Percentiles rank a stretch among this genome's conserved stretches.
Evolutionary conservation across 2,329 filamentous ascomycete genomes (phyloP).

Genomic region (Botryotinia narcissicola): DNA sequence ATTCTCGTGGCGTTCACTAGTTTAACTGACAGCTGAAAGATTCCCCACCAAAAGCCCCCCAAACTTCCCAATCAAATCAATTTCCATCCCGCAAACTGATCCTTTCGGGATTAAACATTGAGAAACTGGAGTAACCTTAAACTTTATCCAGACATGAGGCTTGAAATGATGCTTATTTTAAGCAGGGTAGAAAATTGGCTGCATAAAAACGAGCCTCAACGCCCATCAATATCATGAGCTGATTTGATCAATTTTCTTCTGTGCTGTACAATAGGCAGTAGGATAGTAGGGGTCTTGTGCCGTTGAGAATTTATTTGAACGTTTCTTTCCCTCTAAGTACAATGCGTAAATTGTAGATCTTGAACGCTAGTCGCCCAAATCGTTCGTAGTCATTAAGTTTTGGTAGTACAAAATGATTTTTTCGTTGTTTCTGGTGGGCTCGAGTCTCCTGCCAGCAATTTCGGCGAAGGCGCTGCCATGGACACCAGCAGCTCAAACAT

Average conservation of each 20-base stretch:
- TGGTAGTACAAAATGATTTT: background rate
- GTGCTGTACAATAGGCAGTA: background rate
- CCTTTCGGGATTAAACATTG: background rate
- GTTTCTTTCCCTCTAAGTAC: background rate
- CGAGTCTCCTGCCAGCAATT: background rate
- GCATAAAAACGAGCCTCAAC: background rate
- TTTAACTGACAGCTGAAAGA: constrained; percentile 5
- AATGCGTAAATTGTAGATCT: background rate
- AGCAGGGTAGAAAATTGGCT: background rate
- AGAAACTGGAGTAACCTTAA: background rate
- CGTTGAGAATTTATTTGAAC: background rate
- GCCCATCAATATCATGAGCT: background rate
- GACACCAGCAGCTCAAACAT: background rate
- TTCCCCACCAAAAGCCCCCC: background rate
- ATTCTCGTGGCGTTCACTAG: constrained; percentile 2
- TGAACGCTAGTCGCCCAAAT: background rate
- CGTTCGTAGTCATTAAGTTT: background rate
- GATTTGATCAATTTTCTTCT: background rate
- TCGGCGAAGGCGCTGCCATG: background rate
- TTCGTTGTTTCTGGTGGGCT: background rate
- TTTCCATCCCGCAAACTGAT: background rate
- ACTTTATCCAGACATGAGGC: constrained; percentile 1
- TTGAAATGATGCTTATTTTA: background rate
- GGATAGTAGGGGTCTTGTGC: background rate
- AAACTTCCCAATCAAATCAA: background rate